These are phyloP conservation scores for Rugosomyces carneus DNA, from an alignment of 1,284 basidiomycete genomes.

Conservation along the genomic window DNA sequence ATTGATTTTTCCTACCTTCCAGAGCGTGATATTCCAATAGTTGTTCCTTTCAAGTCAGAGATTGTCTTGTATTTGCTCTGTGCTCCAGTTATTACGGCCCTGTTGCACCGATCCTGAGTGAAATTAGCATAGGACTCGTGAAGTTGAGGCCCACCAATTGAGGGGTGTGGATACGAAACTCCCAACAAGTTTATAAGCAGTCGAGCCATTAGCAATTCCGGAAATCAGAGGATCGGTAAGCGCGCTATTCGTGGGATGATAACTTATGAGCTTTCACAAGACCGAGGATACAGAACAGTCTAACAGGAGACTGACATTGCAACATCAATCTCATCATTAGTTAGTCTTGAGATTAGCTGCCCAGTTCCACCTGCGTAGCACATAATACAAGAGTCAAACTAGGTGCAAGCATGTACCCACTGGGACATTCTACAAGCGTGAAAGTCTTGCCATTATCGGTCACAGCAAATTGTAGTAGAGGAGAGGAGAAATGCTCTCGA, in stretches of 20 bases:
- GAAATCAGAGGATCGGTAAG: conserved; percentile 93
- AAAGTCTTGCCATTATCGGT: conserved; percentile 68
- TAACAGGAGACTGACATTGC: conserved; percentile 71
- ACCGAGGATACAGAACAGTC: not conserved
- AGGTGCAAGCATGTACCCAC: conserved; percentile 33
- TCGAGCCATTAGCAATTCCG: conserved; percentile 85
- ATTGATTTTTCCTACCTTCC: conserved; percentile 53
- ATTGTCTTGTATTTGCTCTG: conserved; percentile 69
- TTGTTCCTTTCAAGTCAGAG: conserved; percentile 73
- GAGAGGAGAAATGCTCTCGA: conserved; percentile 88
- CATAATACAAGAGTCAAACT: too few species aligned
- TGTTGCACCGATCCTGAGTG: conserved; percentile 22
- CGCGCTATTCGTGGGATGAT: conserved; percentile 47
- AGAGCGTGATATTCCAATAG: conserved; percentile 84
- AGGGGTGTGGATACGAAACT: conserved; percentile 88
- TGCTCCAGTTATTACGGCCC: conserved; percentile 91
- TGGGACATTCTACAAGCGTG: conserved; percentile 84
- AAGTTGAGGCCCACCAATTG: conserved; percentile 80
- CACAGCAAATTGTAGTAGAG: conserved; percentile 73
- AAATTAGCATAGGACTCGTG: too few species aligned
- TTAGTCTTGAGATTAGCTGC: conserved; percentile 79
- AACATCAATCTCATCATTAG: conserved; percentile 83
- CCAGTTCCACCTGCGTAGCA: conserved; percentile 73
- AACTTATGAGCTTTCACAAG: not conserved
- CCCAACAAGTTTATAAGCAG: conserved; percentile 87